phyloP scores from a whole-genome alignment of 495 filamentous ascomycete genomes.

The Lophium mytilinum region DNA sequence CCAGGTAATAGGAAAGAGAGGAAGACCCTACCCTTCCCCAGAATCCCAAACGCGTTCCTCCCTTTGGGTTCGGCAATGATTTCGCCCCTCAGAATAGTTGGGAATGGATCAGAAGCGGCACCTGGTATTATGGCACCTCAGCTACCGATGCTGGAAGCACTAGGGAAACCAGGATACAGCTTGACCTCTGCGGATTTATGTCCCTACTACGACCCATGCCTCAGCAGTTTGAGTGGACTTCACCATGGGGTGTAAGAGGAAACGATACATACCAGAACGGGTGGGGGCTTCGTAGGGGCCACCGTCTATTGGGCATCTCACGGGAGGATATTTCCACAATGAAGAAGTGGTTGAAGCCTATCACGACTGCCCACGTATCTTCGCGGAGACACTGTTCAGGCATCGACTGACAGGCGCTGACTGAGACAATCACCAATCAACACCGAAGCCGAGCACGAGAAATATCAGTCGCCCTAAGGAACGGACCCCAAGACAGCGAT shows the following conservation, averaged over 20 bases:
- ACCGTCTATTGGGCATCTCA: neutral
- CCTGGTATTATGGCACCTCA: neutral
- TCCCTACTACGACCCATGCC: neutral
- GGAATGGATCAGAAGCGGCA: neutral
- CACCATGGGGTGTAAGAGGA: neutral
- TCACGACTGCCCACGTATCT: neutral
- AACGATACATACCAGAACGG: conserved; percentile 1
- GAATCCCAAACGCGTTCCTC: neutral
- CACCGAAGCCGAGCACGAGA: neutral
- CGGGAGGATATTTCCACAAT: neutral
- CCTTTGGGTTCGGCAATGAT: neutral
- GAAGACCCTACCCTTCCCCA: neutral
- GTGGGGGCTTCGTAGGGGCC: neutral
- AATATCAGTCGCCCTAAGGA: neutral
- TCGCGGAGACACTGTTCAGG: neutral
- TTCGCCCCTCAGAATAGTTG: neutral
- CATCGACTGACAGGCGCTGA: neutral
- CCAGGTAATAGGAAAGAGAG: neutral
- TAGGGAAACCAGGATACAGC: neutral
- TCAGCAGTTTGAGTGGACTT: neutral
- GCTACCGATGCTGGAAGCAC: neutral
- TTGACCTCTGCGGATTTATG: neutral
- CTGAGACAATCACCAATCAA: neutral
- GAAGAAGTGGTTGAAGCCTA: neutral
- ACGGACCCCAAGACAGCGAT: neutral